Evolutionary conservation across 1,284 basidiomycete genomes (phyloP), one percentile per base, ranked within the genome.

Genomic region (Cryptococcus neoformans): DNA sequence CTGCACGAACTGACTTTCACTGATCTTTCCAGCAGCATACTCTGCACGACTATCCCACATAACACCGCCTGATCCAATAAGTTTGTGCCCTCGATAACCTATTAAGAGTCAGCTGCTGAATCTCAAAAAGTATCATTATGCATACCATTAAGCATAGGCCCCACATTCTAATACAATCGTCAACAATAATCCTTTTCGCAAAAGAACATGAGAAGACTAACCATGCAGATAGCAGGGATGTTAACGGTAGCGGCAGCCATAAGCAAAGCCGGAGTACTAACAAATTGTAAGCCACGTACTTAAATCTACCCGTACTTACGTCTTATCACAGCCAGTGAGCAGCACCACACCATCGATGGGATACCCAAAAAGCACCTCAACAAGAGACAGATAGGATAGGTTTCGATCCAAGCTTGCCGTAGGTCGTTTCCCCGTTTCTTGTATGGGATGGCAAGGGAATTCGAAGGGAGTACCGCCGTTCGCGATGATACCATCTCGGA

Each of bases 241-340:
- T 76, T 73, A 52, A 77, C 71, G 1, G 65, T 71, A 52, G 68
- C 67, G 48, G 73, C 65, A 51, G 65, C 68, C 65, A 73, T 66
- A 52, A 64, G 63, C 56, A 78, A 56, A 0, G 60, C 76, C 0
- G 76, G 74, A 0, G 74, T 76, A 3, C 74, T 73, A 51, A 45
- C 53, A 39, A 36, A 41, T 64, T 48, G 56, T 52, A 17, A 48
- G 38, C 42, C 36, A 28, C 50, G 51, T 53, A 21, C 41, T 41
- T 35, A 21, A 34, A 2, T 16, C n/a, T 28, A 40, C 16, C n/a
- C 2, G 0, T 6, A 85, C 90, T 80, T 68, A 92, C 90, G 76
- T 77, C 67, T 77, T 78, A 64, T 77, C 75, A 56, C 76, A 78
- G 6, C 76, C 76, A 1, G 73, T 75, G 40, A 78, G 61, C 7